Evolutionary conservation across 2,329 filamentous ascomycete genomes (phyloP), one percentile per base, ranked within the genome.

Genomic region (Ceratocystis alfenasii): DNA sequence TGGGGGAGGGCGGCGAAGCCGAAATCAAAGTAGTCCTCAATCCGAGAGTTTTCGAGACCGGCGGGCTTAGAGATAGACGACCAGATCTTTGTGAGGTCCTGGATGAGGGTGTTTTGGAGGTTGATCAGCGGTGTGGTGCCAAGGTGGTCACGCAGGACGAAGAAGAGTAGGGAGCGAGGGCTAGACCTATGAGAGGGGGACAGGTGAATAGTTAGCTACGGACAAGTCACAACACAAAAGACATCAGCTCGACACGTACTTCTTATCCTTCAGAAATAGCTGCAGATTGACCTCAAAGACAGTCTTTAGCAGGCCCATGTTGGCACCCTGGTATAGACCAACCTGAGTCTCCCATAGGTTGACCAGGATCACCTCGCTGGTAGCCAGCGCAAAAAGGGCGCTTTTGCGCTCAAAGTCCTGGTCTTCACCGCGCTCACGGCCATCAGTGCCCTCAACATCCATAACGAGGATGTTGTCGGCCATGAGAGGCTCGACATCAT

Each of bases 281-380:
- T 97, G 93, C 74, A 99, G 76, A 74, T 99, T 99, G 75, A 99
- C 94, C 78, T 99, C 94, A 72, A 99, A 99, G 3, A 99, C 94
- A 0, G 95, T 99, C 82, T 99, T 99, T 72, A 99, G 80, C 72
- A 99, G 78, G 7, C 94, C 94, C 94, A 99, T 99, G 76, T 99
- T 99, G 71, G 94, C 94, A 66, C 94, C 94, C 78, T 99, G 93
- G 74, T 99, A 99, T 75, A 99, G 76, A 61, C 94, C 94, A 69
- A 99, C 94, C 77, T 99, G 94, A 76, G 96, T 93, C 77, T 99
- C 94, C 94, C 94, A 99, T 70, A 99, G 95, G 74, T 99, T 99
- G 76, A 99, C 88, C 73, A 99, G 95, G 71, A 99, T 81, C 64
- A 99, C 93, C 78, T 99, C 94, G 75, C 93, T 97, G 20, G 94